Evolutionary conservation across 441 rosid species (phyloP).

Genomic region (Bocquillonia castaneifolia): DNA sequence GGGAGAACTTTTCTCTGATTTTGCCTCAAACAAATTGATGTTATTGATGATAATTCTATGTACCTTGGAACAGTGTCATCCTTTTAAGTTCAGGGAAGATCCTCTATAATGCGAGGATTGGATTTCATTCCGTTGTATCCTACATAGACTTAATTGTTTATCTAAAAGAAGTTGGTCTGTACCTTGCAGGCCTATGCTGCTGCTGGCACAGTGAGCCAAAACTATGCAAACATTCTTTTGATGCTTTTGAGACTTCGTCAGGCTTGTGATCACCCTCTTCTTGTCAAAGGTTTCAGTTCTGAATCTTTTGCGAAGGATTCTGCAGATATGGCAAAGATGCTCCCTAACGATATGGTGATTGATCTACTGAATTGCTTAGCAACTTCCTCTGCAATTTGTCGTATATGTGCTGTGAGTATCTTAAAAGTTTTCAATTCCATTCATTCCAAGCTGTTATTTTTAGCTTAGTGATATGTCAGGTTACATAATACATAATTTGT

Average conservation of each 20-base stretch:
- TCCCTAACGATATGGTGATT: constrained; percentile 50
- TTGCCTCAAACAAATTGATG: not conserved
- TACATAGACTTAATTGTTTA: constrained; percentile 5
- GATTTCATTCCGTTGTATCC: constrained; percentile 4
- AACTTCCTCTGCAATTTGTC: constrained; percentile 64
- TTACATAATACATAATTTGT: too few species aligned
- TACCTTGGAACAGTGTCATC: not conserved
- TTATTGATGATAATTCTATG: not conserved
- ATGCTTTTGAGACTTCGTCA: constrained; percentile 97
- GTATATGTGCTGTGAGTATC: constrained; percentile 60
- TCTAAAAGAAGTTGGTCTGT: constrained; percentile 15
- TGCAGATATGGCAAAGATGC: constrained; percentile 57
- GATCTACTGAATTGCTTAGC: constrained; percentile 52
- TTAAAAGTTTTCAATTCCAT: not conserved
- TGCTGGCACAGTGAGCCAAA: constrained; percentile 87
- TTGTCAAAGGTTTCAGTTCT: constrained; percentile 59
- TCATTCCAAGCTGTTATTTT: not conserved
- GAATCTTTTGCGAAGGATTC: constrained; percentile 62
- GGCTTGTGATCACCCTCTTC: constrained; percentile 94
- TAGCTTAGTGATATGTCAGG: not conserved
- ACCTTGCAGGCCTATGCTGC: constrained; percentile 75
- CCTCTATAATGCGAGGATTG: constrained; percentile 10
- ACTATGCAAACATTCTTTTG: constrained; percentile 93
- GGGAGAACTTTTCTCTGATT: not conserved
- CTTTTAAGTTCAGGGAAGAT: not conserved